Evolutionary conservation across 768 basidiomycete genomes (phyloP).

Genomic region (Leucosporidium yakuticum): DNA sequence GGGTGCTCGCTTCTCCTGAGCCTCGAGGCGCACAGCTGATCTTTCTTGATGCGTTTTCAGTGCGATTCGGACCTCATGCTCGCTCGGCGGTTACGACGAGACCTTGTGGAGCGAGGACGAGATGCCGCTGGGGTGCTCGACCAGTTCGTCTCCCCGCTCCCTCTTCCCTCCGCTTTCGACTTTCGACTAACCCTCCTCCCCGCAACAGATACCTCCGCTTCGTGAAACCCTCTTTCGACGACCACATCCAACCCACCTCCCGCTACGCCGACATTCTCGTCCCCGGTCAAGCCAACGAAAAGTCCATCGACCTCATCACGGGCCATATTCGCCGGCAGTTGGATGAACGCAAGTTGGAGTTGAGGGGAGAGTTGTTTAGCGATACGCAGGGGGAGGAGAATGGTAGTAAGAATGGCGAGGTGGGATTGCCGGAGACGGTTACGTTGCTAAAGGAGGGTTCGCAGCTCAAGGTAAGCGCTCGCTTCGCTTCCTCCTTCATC

Average conservation of each 20-base stretch:
- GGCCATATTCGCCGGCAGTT: conserved; percentile 83
- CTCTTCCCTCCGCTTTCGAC: not conserved
- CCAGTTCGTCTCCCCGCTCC: conserved; percentile 56
- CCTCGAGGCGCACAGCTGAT: conserved; percentile 24
- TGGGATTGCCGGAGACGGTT: conserved; percentile 47
- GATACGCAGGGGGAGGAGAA: conserved; percentile 11
- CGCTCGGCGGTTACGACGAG: conserved; percentile 79
- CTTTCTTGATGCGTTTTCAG: not conserved
- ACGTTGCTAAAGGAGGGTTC: conserved; percentile 68
- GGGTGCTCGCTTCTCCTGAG: conserved; percentile 44
- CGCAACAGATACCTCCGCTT: conserved; percentile 64
- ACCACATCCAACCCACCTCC: conserved; percentile 82
- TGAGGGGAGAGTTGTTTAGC: conserved; percentile 63
- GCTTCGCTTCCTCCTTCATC: not conserved
- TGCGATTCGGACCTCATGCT: conserved; percentile 92
- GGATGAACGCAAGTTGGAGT: conserved; percentile 64
- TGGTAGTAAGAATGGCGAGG: not conserved
- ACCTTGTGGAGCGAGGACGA: conserved; percentile 79
- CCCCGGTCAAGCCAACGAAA: conserved; percentile 80
- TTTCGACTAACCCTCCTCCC: not conserved
- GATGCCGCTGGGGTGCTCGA: conserved; percentile 66
- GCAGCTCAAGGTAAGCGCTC: conserved; percentile 62
- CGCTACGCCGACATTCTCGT: conserved; percentile 91
- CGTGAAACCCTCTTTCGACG: conserved; percentile 84
- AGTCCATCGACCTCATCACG: conserved; percentile 87